These are phyloP conservation scores for Cyphellophora europaea DNA, from an alignment of 2,329 filamentous ascomycete species.

Conservation along the genomic window DNA sequence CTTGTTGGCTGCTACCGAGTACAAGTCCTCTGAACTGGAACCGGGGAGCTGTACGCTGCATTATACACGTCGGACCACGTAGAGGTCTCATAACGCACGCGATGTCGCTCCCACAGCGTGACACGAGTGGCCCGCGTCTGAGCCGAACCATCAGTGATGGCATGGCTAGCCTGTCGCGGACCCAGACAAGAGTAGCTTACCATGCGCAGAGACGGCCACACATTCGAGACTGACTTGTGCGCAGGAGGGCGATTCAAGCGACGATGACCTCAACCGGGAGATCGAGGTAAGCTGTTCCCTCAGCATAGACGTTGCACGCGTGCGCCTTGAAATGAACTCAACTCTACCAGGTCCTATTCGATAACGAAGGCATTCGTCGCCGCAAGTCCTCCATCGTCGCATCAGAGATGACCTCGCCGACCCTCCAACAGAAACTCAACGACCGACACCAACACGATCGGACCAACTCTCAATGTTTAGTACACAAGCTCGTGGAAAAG, in stretches of 20 bases:
- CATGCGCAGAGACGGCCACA: background rate
- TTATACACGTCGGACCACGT: too few species aligned
- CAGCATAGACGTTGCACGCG: too few species aligned
- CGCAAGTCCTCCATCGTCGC: conserved; percentile 52
- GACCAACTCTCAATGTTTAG: conserved; percentile 48
- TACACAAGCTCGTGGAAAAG: conserved; percentile 48
- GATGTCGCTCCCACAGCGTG: too few species aligned
- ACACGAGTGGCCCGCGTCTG: conserved; percentile 11
- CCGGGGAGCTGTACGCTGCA: too few species aligned
- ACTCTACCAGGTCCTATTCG: conserved; percentile 44
- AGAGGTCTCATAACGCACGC: too few species aligned
- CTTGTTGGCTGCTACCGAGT: too few species aligned
- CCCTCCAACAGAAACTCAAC: conserved; percentile 8
- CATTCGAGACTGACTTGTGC: conserved; percentile 1
- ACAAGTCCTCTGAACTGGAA: too few species aligned
- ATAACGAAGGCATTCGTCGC: conserved; percentile 41
- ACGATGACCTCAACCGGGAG: conserved; percentile 29
- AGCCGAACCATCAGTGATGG: conserved; percentile 15
- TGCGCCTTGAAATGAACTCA: background rate
- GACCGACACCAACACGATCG: too few species aligned
- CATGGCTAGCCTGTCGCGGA: conserved; percentile 2
- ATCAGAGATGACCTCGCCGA: conserved; percentile 5
- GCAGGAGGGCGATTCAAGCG: conserved; percentile 23
- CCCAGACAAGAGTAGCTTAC: background rate
- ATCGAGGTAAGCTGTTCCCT: conserved; percentile 2